Evolutionary conservation across 495 filamentous ascomycete genomes (phyloP), one percentile per base, ranked within the genome.

Genomic region (Penicillium lagena): DNA sequence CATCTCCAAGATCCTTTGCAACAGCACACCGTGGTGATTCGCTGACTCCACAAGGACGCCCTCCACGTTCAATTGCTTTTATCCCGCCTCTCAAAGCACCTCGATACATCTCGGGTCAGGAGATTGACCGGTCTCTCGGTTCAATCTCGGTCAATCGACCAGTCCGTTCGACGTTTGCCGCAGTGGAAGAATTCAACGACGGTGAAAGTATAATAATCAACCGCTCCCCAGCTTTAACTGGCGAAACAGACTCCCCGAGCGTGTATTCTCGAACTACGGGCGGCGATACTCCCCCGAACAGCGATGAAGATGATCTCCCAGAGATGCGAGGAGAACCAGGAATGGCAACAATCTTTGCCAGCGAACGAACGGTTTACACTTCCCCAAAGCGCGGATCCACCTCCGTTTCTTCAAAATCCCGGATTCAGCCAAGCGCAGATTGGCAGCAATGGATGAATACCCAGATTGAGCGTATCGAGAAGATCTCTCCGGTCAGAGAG

Each of bases 221-320:
- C 29, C 47, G 28, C 9, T 32, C 35, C 12, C 40, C 13, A 14
- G 33, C 35, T n/a, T 30, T 30, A 10, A 41, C 11, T 34, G 32
- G 29, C 7, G 39, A 37, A 12, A 35, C 50, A n/a, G 55, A 57
- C 29, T 71, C 73, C 12, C 70, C 71, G 3, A 82, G 79, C 43
- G 43, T 79, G 2, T 82, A 82, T 61, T 82, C 78, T 11, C 66
- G 77, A 48, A 72, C 71, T 8, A 75, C 72, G 27, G 69, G 69
- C 43, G 76, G 71, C 15, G 50, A 68, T 27, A 67, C 70, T 6
- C 66, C 66, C 7, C 45, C 43, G 1, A 57, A 59, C 31, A 39
- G 47, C n/a, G 12, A 49, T 38, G 34, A 43, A 34, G 37, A 27
- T 27, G 52, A 38, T 13, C 12, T 9, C 37, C 4, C 54, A 1